A percentile compares a stretch with the other conserved stretches of the same genome.
Evolutionary conservation across 2,329 filamentous ascomycete genomes (phyloP).

Genomic region (Helicocarpus griseus): DNA sequence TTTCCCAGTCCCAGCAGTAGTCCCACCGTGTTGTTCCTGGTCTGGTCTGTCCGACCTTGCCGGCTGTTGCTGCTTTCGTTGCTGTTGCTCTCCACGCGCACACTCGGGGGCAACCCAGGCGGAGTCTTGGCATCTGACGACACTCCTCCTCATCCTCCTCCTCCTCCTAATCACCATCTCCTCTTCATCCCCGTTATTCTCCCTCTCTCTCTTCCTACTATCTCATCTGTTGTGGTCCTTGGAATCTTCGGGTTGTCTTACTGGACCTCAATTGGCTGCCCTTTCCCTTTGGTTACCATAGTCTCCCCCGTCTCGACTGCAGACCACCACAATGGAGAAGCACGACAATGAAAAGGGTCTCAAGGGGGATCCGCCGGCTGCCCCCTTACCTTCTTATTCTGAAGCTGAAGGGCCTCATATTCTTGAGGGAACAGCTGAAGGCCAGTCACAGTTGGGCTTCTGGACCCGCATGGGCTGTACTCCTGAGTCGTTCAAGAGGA

Average conservation of each 20-base stretch:
- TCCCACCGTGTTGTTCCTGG: no score
- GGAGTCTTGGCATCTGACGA: not conserved
- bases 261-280: no score
- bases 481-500: conserved; percentile 29
- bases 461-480: conserved; percentile 33
- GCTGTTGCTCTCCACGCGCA: not conserved
- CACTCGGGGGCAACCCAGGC: not conserved
- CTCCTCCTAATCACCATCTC: not conserved
- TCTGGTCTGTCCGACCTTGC: not conserved
- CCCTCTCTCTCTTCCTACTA: not conserved
- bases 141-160: no score
- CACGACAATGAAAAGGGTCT: conserved; percentile 1
- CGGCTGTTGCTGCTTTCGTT: not conserved
- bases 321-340: conserved; percentile 6
- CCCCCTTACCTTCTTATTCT: conserved; percentile 7
- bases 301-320: not conserved
- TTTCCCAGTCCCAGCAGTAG: no score
- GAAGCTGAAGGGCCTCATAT: not conserved
- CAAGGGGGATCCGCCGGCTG: not conserved
- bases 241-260: no score
- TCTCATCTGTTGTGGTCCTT: not conserved
- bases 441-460: conserved; percentile 16
- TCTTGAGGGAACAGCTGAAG: not conserved
- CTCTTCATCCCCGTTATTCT: not conserved
- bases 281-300: no score